Evolutionary conservation across 192 early-diverging fungal species (phyloP).

Genomic region (Linnemannia zychae): DNA sequence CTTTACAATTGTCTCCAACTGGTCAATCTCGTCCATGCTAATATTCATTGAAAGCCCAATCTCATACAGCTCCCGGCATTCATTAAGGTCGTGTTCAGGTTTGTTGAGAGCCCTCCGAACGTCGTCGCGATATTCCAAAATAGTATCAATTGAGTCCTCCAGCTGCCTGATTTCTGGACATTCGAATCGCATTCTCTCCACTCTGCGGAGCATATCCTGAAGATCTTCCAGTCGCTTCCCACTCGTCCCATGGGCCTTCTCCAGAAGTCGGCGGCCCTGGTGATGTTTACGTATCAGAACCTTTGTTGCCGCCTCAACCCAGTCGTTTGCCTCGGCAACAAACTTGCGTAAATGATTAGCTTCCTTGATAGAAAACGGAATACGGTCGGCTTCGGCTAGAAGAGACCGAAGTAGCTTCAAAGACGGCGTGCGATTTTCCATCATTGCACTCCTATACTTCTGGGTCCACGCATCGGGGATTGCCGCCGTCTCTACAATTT

Average conservation of each 20-base stretch:
- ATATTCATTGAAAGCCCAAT: conserved; percentile 44
- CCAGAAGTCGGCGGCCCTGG: conserved; percentile 37
- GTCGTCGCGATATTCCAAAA: conserved; percentile 44
- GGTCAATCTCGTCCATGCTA: conserved; percentile 59
- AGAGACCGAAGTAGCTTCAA: conserved; percentile 58
- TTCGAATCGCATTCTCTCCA: conserved; percentile 48
- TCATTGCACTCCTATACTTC: conserved; percentile 47
- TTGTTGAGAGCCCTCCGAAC: conserved; percentile 41
- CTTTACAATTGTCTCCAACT: conserved; percentile 62
- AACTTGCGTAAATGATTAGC: conserved; percentile 50
- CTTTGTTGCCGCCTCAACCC: conserved; percentile 61
- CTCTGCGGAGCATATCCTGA: conserved; percentile 42
- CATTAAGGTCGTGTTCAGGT: conserved; percentile 33
- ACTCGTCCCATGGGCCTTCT: conserved; percentile 23
- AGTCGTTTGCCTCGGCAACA: conserved; percentile 55
- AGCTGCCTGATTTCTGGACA: conserved; percentile 59
- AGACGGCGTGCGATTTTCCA: conserved; percentile 49
- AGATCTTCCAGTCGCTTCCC: conserved; percentile 53
- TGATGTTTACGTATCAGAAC: conserved; percentile 58
- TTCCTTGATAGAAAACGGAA: conserved; percentile 57
- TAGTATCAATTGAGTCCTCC: conserved; percentile 44
- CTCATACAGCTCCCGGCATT: conserved; percentile 54
- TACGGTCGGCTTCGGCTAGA: conserved; percentile 55
- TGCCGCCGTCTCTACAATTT: conserved; percentile 32
- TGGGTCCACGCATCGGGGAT: conserved; percentile 51